These are phyloP conservation scores for Oldenlandia corymbosa DNA, from an alignment of 257 asterid genomes.

Conservation along the genomic window DNA sequence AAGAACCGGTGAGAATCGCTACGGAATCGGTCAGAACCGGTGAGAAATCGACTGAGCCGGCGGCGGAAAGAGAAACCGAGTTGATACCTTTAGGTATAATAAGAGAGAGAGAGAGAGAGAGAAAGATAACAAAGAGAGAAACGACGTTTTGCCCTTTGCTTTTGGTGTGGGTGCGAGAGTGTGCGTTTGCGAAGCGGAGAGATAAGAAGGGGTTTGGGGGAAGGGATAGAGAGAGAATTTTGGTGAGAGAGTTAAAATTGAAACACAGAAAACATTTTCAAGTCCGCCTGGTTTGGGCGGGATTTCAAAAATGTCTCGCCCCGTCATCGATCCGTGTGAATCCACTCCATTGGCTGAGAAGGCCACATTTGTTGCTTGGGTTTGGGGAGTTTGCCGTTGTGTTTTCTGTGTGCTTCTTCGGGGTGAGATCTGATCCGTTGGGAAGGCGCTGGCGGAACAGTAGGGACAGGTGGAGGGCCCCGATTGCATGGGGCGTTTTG, in stretches of 20 bases:
- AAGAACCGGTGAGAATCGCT: conserved; percentile 39
- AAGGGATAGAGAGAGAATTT: conserved; percentile 33
- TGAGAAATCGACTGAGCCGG: conserved; percentile 20
- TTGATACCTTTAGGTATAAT: conserved; percentile 14
- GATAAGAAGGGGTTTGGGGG: conserved; percentile 46
- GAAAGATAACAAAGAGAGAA: conserved; percentile 27
- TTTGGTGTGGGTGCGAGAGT: conserved; percentile 13
- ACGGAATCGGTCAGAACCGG: conserved; percentile 26
- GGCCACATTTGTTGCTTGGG: conserved; percentile 4
- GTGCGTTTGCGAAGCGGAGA: conserved; percentile 37
- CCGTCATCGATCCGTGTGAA: conserved; percentile 52
- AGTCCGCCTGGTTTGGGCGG: conserved; percentile 97
- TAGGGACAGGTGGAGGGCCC: conserved; percentile 31
- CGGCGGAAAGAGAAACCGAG: conserved; percentile 24
- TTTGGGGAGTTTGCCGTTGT: conserved; percentile 39
- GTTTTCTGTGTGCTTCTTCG: conserved; percentile 71
- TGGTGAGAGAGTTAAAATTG: conserved; percentile 25
- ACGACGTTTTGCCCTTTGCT: conserved; percentile 29
- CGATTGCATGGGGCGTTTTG: conserved; percentile 14
- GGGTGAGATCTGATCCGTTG: conserved; percentile 30
- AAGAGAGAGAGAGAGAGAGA: conserved; percentile 26
- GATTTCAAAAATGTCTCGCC: conserved; percentile 54
- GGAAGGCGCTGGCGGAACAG: conserved; percentile 13
- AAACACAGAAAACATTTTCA: conserved; percentile 52
- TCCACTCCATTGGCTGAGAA: conserved; percentile 13